Evolutionary conservation across 23 red algal genomes (phyloP).

Genomic region (Agarophyton chilense): DNA sequence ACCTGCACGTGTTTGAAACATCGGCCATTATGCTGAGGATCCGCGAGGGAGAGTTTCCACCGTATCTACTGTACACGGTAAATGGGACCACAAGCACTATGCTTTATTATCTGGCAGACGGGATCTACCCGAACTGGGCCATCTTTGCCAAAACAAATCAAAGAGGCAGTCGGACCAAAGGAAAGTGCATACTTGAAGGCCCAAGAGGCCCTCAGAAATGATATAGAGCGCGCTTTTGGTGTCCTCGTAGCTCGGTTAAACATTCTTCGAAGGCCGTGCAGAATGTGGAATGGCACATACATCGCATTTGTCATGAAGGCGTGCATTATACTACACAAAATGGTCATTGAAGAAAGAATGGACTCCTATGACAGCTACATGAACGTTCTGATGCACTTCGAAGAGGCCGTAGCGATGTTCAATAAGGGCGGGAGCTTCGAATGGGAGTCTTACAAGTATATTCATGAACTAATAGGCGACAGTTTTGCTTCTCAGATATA

Average conservation of each 20-base stretch:
- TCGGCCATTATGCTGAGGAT: constrained; percentile 7
- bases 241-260: not conserved
- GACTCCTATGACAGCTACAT: not conserved
- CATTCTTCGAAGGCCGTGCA: not conserved
- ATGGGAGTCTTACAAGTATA: too few relatives aligned
- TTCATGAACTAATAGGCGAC: too few relatives aligned
- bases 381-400: not conserved
- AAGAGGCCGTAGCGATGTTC: too few relatives aligned
- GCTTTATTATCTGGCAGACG: constrained; percentile 37
- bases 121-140: constrained; percentile 30
- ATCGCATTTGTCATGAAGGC: not conserved
- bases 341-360: not conserved
- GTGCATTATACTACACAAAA: not conserved
- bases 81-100: constrained; percentile 1
- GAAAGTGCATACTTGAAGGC: too few relatives aligned
- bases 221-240: constrained; percentile 10
- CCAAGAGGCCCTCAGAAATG: constrained; percentile 5
- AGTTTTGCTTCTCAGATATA: too few relatives aligned
- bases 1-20: constrained; percentile 13
- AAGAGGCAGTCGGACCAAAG: not conserved
- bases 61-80: not conserved
- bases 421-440: too few relatives aligned
- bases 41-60: not conserved
- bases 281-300: not conserved
- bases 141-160: not conserved